Percentiles rank a stretch among this genome's conserved stretches.
These are phyloP conservation scores for Botrytis fabae DNA, from an alignment of 2,329 filamentous ascomycete species.

Conservation along the genomic window DNA sequence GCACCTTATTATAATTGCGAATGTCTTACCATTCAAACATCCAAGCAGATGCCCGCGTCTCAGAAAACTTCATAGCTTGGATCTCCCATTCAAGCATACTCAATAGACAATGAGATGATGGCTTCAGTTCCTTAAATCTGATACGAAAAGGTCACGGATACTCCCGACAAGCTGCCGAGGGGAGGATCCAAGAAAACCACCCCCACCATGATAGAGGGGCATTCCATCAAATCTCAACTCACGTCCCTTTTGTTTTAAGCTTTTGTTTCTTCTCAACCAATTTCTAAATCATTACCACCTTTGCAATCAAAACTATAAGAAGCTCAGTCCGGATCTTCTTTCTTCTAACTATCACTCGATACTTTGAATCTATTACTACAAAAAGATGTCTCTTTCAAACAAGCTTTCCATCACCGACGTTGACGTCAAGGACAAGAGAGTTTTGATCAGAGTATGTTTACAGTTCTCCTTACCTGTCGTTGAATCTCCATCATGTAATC, in stretches of 20 bases:
- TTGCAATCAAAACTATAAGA: conserved; percentile 6
- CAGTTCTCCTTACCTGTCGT: background rate
- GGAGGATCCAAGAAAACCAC: conserved; percentile 21
- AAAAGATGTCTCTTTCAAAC: conserved; percentile 90
- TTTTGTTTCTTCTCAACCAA: conserved; percentile 21
- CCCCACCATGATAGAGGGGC: conserved; percentile 35
- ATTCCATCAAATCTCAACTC: conserved; percentile 25
- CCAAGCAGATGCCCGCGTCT: background rate
- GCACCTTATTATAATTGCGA: background rate
- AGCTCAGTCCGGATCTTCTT: background rate
- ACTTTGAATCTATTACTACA: conserved; percentile 12
- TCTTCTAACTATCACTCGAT: background rate
- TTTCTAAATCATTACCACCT: background rate
- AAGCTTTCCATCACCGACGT: conserved; percentile 97
- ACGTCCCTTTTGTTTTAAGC: conserved; percentile 30
- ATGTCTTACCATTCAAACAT: background rate
- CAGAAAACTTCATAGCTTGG: background rate
- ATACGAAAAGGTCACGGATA: conserved; percentile 16
- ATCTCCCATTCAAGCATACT: background rate
- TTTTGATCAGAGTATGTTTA: conserved; percentile 85
- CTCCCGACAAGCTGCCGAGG: conserved; percentile 18
- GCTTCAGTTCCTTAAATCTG: conserved; percentile 1
- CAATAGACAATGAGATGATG: background rate
- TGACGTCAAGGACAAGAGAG: conserved; percentile 96
- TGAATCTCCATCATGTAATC: background rate